A percentile compares a stretch with the other conserved stretches of the same genome.
These are phyloP conservation scores for Musa acuminata DNA, from an alignment of 176 grass and related monocot species.

Conservation along the genomic window DNA sequence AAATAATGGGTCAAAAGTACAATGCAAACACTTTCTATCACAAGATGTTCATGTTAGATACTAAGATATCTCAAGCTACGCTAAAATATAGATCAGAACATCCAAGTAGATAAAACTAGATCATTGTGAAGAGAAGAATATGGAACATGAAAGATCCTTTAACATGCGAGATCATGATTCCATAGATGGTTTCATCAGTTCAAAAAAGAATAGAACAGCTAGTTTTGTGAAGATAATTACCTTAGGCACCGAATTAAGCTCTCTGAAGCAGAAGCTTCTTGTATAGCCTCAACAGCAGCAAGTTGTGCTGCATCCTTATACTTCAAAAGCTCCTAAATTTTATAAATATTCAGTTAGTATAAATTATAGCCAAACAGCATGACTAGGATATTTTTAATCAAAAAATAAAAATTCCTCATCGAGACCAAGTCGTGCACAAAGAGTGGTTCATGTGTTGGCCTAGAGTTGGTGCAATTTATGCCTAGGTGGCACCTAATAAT, in stretches of 20 bases:
- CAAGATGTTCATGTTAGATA: too few relatives aligned
- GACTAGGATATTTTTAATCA: too few relatives aligned
- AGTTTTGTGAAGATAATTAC: slow-evolving; percentile 8
- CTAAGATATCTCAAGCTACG: too few relatives aligned
- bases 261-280: slow-evolving; percentile 58
- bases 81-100: too few relatives aligned
- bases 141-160: background rate
- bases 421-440: too few relatives aligned
- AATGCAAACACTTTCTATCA: too few relatives aligned
- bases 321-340: slow-evolving; percentile 45
- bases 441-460: too few relatives aligned
- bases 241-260: slow-evolving; percentile 59
- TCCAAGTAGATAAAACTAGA: background rate
- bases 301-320: slow-evolving; percentile 58
- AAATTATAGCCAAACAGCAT: background rate
- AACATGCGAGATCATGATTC: background rate
- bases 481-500: too few relatives aligned
- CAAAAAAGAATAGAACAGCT: background rate
- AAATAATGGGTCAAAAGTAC: too few relatives aligned
- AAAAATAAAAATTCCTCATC: too few relatives aligned
- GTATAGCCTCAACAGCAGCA: slow-evolving; percentile 69
- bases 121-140: background rate
- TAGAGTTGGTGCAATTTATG: too few relatives aligned
- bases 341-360: background rate
- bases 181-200: background rate